A percentile compares a stretch with the other conserved stretches of the same genome.
These are phyloP conservation scores for Platismatia glauca DNA, from an alignment of 495 filamentous ascomycete species.

Conservation along the genomic window DNA sequence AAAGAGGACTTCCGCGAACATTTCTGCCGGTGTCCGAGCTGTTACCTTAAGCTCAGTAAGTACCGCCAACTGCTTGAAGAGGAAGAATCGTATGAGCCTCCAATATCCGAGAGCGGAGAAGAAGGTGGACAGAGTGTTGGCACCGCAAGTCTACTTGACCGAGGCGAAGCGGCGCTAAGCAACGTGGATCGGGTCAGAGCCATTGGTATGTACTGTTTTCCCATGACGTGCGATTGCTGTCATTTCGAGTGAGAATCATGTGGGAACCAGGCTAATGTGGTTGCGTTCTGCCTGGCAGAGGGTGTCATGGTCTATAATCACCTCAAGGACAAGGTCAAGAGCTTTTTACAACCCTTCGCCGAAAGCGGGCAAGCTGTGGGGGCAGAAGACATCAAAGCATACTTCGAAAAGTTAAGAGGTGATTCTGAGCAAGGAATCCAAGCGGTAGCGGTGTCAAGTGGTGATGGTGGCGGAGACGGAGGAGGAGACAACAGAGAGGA, in stretches of 20 bases:
- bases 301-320: slow-evolving; percentile 97
- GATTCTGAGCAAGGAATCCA: slow-evolving; percentile 59
- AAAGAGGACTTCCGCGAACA: slow-evolving; percentile 62
- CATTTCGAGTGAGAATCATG: not conserved
- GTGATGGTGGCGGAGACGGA: slow-evolving; percentile 39
- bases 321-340: slow-evolving; percentile 86
- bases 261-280: not conserved
- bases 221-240: not conserved
- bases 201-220: slow-evolving; percentile 37
- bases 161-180: slow-evolving; percentile 80
- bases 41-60: slow-evolving; percentile 60
- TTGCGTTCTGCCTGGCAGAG: slow-evolving; percentile 36
- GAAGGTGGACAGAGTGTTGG: slow-evolving; percentile 47
- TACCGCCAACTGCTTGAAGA: slow-evolving; percentile 82
- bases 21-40: slow-evolving; percentile 68
- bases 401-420: slow-evolving; percentile 88
- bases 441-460: slow-evolving; percentile 36
- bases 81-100: slow-evolving; percentile 87
- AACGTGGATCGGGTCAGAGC: slow-evolving; percentile 85
- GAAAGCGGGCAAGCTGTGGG: slow-evolving; percentile 77
- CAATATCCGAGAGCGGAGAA: slow-evolving; percentile 51
- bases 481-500: slow-evolving; percentile 43
- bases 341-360: slow-evolving; percentile 85
- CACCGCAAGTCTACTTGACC: slow-evolving; percentile 70
- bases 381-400: slow-evolving; percentile 89